These are phyloP conservation scores for Talaromyces islandicus DNA, from an alignment of 2,329 filamentous ascomycete species.

Conservation along the genomic window DNA sequence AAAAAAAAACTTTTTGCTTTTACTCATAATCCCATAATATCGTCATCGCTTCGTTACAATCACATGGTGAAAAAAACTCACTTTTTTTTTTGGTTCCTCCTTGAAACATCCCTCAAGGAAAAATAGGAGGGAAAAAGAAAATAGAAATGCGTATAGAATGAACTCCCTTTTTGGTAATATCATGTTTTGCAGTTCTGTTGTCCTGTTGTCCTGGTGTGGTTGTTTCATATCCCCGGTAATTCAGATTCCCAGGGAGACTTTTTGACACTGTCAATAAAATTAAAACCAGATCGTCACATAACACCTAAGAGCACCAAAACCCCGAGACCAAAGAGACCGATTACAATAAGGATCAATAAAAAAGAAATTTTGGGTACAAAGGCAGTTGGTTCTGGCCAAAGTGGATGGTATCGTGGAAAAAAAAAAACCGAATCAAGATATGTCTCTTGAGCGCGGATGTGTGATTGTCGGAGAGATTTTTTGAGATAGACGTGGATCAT, in stretches of 20 bases:
- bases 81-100: neutral
- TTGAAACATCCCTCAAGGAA: neutral
- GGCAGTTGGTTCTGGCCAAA: neutral
- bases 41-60: conserved; percentile 7
- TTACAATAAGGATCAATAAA: neutral
- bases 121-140: neutral
- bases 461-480: neutral
- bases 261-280: neutral
- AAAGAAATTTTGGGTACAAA: neutral
- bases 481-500: neutral
- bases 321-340: neutral
- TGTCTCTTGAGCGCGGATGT: neutral
- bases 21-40: conserved; percentile 2
- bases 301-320: neutral
- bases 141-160: neutral
- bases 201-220: neutral
- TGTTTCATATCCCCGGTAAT: neutral
- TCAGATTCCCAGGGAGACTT: neutral
- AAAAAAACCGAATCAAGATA: neutral
- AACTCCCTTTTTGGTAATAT: neutral
- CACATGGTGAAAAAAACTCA: neutral
- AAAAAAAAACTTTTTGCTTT: neutral
- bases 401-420: neutral
- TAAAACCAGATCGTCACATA: neutral
- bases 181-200: neutral